phyloP scores from a whole-genome alignment of 768 basidiomycete species.

The Galerina sulciceps region DNA sequence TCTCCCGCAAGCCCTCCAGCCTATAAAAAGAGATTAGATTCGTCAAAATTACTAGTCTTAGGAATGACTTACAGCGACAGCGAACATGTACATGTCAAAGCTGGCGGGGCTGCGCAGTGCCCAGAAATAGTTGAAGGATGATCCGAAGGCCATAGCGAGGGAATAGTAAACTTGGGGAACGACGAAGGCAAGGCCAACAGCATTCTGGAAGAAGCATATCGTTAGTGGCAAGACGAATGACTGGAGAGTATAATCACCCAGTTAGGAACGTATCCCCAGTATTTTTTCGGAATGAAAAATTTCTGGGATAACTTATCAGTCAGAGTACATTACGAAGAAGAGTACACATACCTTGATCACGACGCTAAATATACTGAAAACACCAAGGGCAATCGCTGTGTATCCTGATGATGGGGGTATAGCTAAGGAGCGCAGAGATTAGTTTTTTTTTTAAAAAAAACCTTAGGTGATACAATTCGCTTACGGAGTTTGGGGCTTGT shows the following conservation, averaged over 20 bases:
- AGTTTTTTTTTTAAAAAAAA: background rate
- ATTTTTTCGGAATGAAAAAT: slow-evolving; percentile 51
- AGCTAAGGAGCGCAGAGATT: slow-evolving; percentile 27
- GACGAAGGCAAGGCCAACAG: slow-evolving; percentile 57
- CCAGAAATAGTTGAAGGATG: slow-evolving; percentile 54
- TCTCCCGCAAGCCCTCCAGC: slow-evolving; percentile 62
- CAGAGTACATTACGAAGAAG: background rate
- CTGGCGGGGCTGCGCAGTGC: slow-evolving; percentile 41
- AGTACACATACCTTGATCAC: slow-evolving; percentile 37
- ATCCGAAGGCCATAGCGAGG: slow-evolving; percentile 56
- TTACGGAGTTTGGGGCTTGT: slow-evolving; percentile 49
- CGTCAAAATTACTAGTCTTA: background rate
- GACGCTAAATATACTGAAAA: slow-evolving; percentile 48
- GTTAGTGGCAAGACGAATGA: background rate
- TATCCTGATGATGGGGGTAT: slow-evolving; percentile 60
- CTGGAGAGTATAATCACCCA: slow-evolving; percentile 34
- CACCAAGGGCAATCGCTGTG: slow-evolving; percentile 56
- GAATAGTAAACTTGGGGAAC: slow-evolving; percentile 54
- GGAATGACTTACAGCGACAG: slow-evolving; percentile 42
- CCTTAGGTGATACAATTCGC: slow-evolving; percentile 8
- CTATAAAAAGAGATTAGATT: slow-evolving; percentile 3
- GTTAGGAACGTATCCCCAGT: slow-evolving; percentile 55
- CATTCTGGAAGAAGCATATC: slow-evolving; percentile 35
- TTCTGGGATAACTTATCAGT: slow-evolving; percentile 25
- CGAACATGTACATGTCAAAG: slow-evolving; percentile 65